Evolutionary conservation across 768 basidiomycete genomes (phyloP).

Genomic region (Rhizopogon roseolus): DNA sequence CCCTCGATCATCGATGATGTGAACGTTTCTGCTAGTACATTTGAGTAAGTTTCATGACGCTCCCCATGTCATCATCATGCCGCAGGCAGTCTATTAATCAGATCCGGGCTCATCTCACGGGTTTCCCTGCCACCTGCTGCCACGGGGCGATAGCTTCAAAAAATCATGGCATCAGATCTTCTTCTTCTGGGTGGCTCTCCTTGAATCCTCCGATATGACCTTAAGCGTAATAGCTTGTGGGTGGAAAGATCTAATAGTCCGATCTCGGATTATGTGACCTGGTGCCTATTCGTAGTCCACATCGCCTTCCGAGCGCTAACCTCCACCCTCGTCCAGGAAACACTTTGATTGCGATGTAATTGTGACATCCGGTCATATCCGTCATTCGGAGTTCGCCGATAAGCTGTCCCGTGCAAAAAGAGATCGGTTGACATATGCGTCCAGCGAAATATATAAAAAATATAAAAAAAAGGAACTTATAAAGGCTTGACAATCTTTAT

Average conservation of each 20-base stretch:
- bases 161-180: slow-evolving; percentile 4
- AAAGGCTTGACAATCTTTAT: slow-evolving; percentile 15
- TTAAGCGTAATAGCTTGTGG: slow-evolving; percentile 1
- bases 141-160: slow-evolving; percentile 1
- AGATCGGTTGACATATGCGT: slow-evolving; percentile 22
- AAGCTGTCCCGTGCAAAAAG: slow-evolving; percentile 10
- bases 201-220: slow-evolving; percentile 5
- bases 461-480: slow-evolving; percentile 25
- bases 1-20: slow-evolving; percentile 1
- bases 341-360: slow-evolving; percentile 3
- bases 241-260: slow-evolving; percentile 1
- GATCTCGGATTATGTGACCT: slow-evolving; percentile 6
- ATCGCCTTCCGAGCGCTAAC: slow-evolving; percentile 6
- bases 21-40: neutral
- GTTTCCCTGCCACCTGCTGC: neutral
- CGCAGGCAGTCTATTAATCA: slow-evolving; percentile 1
- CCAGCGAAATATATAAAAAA: slow-evolving; percentile 9
- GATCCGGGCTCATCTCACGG: slow-evolving; percentile 3
- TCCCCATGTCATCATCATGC: slow-evolving; percentile 4
- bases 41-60: slow-evolving; percentile 2
- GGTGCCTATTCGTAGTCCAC: slow-evolving; percentile 9
- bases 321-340: slow-evolving; percentile 5
- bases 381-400: slow-evolving; percentile 10
- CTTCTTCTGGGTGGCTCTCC: neutral
- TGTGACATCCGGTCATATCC: slow-evolving; percentile 11